These are phyloP conservation scores for Lasiosphaeria miniovina DNA, from an alignment of 495 filamentous ascomycete species.

Conservation along the genomic window DNA sequence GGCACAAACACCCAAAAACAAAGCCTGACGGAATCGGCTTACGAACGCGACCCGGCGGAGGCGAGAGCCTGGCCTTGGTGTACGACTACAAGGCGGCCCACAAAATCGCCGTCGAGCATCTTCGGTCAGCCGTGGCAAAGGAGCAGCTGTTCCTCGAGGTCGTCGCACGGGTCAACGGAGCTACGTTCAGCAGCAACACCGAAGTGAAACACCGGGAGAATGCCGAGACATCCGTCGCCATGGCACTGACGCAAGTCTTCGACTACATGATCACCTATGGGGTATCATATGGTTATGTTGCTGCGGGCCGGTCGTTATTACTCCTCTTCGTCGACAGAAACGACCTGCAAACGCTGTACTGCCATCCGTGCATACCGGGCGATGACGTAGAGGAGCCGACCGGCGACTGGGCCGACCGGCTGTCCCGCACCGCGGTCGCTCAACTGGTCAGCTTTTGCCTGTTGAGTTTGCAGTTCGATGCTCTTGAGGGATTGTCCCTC, in stretches of 20 bases:
- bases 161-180: background rate
- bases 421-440: background rate
- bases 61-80: background rate
- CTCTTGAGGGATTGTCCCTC: background rate
- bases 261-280: constrained; percentile 4
- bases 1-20: background rate
- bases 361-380: background rate
- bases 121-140: background rate
- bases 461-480: background rate
- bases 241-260: constrained; percentile 6
- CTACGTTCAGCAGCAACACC: background rate
- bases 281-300: constrained; percentile 1
- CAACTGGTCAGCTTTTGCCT: constrained; percentile 2
- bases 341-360: background rate
- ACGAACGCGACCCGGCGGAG: background rate
- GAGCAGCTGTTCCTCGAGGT: constrained; percentile 1
- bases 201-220: background rate
- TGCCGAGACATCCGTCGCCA: background rate
- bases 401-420: background rate
- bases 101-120: background rate
- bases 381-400: background rate
- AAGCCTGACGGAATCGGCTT: background rate
- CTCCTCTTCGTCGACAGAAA: background rate
- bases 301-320: background rate
- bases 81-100: constrained; percentile 3